Base-by-base conservation (phyloP, 306 rosid species). In the Oxytropis ochrocephala region DNA sequence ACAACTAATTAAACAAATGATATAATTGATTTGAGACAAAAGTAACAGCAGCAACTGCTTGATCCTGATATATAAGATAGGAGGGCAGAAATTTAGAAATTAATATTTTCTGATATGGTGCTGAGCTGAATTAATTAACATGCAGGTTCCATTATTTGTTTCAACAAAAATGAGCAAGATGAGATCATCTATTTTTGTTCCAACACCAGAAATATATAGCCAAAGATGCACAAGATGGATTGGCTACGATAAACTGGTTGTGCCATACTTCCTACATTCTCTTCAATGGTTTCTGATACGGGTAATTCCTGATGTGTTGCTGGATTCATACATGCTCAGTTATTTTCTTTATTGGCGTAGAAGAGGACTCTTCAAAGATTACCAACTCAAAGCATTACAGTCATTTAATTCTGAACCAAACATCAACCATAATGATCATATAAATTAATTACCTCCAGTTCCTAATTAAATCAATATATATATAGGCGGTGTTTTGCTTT, bases 71-170 rank as follows among this genome's bases (percentile, higher is more conserved):
- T 39, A 35, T 35, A 35, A 35, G 8, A 35, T 51, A 51, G 33
- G 57, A 53, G 36, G 59, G 11, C 7, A 19, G n/a, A 35, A 35
- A 4, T 35, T 35, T 35, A 35, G 39, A 4, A 35, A 39, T 39
- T 2, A 39, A 39, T 10, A 3, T 16, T 11, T 5, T 27, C 5
- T 48, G 8, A 6, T 56, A 5, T 30, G 14, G 3, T 62, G 9
- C 2, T 44, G 42, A 54, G 41, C 1, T 17, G 50, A 27, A 46
- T 21, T 21, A 27, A 46, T 21, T 21, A 21, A 21, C 41, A 48
- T 30, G 0, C 66, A 87, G 95, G 84, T 91, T 48, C 97, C 93
- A 42, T 71, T 88, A 21, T 86, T 74, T 36, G 96, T 91, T 12
- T 81, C 93, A 16, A 91, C 97, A 21, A 84, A 86, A 65, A 82